Evolutionary conservation across 768 basidiomycete species (phyloP).

Genomic region (Agrocybe chaxingu): DNA sequence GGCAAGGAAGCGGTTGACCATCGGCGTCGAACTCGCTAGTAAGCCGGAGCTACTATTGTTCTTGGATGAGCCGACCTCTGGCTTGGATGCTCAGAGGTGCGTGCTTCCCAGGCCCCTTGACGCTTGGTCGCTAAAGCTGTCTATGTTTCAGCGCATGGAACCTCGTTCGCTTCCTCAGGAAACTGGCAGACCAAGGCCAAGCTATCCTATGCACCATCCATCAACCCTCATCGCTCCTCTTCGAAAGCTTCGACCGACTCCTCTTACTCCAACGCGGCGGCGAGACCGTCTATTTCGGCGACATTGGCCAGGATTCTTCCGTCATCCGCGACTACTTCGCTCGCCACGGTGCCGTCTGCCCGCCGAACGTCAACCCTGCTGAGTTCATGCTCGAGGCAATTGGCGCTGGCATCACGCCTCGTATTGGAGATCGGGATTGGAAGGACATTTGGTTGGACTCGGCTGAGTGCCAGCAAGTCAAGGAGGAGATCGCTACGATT

Average conservation of each 20-base stretch:
- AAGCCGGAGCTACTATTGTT: constrained; percentile 79
- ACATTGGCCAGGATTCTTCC: constrained; percentile 72
- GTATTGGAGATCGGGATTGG: constrained; percentile 82
- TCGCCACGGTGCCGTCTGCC: constrained; percentile 69
- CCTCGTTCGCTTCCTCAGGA: constrained; percentile 75
- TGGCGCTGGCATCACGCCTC: constrained; percentile 73
- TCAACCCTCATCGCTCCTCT: constrained; percentile 82
- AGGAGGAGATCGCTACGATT: constrained; percentile 42
- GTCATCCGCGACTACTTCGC: constrained; percentile 76
- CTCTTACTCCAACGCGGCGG: constrained; percentile 74
- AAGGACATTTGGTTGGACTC: constrained; percentile 83
- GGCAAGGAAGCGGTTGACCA: constrained; percentile 82
- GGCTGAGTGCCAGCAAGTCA: constrained; percentile 45
- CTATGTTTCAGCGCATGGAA: constrained; percentile 67
- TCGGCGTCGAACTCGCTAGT: constrained; percentile 88
- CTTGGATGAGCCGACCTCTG: constrained; percentile 51
- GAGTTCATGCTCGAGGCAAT: constrained; percentile 83
- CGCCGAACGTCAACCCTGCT: constrained; percentile 76
- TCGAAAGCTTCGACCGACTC: constrained; percentile 80
- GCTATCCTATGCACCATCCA: constrained; percentile 91
- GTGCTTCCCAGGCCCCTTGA: background rate
- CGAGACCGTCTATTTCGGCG: constrained; percentile 92
- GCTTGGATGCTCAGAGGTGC: constrained; percentile 42
- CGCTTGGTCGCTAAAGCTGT: constrained; percentile 40
- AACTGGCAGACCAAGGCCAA: constrained; percentile 82